Evolutionary conservation across 345 rosid genomes (phyloP), one percentile per base, ranked within the genome.

Genomic region (Trapa bicornis): DNA sequence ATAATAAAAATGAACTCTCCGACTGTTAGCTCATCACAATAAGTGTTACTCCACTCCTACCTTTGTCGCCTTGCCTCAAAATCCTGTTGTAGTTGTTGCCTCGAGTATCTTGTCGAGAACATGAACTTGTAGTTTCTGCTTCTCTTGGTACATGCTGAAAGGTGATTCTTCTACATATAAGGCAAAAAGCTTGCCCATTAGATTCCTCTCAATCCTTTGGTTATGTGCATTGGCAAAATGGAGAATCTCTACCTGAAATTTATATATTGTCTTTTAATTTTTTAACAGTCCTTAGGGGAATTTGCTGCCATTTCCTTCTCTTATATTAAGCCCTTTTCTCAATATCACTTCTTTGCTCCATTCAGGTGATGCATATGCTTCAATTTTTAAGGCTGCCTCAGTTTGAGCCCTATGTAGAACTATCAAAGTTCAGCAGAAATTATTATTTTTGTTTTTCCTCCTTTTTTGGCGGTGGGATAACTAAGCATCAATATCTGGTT

Each of bases 71-170:
- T 13, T 6, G 8, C 48, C 11, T 45, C 12, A 45, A 45, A 7
- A 45, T 45, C 48, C 38, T 58, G 38, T 11, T 58, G 63, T 32
- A 0, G 13, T 1, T 58, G 5, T 58, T 12, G 63, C 15, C 32
- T 58, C 13, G 5, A 50, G 3, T 50, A 50, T 50, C 56, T 58
- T 33, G 63, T 32, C 38, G 35, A 58, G 60, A 33, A 54, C 32
- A 22, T 58, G 63, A 58, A 8, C 17, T 58, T 58, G 63, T 33
- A 3, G 37, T 58, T 58, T 33, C 37, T 58, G 11, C 57, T n/a
- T 57, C 36, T 57, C 36, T 57, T 22, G 61, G 36, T 37, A 57
- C 61, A 57, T 57, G 61, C 14, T 57, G 35, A 57, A 57, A 58
- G 38, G 38, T 9, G 3, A 32, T 32, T 32, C 16, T 33, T 58